phyloP scores from a whole-genome alignment of 352 stramenopile species.

The Pythium aquatile region DNA sequence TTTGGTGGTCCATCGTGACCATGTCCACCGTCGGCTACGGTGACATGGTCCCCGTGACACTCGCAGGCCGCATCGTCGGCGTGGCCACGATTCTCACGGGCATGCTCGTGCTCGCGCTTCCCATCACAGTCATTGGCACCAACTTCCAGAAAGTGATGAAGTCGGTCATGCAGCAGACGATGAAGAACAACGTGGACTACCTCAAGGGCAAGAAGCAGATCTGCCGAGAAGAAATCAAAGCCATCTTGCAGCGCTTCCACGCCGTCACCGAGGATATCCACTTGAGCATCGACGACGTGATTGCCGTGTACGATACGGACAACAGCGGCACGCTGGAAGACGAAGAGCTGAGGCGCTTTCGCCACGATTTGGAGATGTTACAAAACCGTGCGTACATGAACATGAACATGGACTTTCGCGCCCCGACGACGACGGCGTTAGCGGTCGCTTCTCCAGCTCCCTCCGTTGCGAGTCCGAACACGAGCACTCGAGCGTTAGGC shows the following conservation, averaged over 20 bases:
- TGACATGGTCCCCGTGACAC: conserved; percentile 81
- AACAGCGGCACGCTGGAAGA: conserved; percentile 78
- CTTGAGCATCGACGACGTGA: conserved; percentile 74
- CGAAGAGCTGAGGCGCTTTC: conserved; percentile 68
- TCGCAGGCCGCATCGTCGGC: conserved; percentile 68
- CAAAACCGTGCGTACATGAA: conserved; percentile 62
- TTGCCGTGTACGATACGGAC: conserved; percentile 77
- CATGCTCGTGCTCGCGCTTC: conserved; percentile 86
- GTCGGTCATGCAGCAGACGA: conserved; percentile 68
- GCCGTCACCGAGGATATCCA: conserved; percentile 72
- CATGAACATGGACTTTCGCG: conserved; percentile 20
- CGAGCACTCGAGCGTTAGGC: not conserved
- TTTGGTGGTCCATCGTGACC: conserved; percentile 92
- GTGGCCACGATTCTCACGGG: conserved; percentile 71
- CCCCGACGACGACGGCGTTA: not conserved
- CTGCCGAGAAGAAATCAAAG: conserved; percentile 71
- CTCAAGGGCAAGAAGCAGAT: conserved; percentile 72
- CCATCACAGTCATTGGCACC: conserved; percentile 88
- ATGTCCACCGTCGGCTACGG: conserved; percentile 91
- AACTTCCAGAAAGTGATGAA: conserved; percentile 89
- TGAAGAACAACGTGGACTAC: conserved; percentile 77
- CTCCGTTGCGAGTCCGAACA: not conserved
- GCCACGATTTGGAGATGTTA: conserved; percentile 65
- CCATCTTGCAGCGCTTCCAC: conserved; percentile 68
- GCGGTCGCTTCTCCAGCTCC: conserved; percentile 1